These are phyloP conservation scores for Parasitella parasitica DNA, from an alignment of 371 early-diverging fungal genomes.

Conservation along the genomic window DNA sequence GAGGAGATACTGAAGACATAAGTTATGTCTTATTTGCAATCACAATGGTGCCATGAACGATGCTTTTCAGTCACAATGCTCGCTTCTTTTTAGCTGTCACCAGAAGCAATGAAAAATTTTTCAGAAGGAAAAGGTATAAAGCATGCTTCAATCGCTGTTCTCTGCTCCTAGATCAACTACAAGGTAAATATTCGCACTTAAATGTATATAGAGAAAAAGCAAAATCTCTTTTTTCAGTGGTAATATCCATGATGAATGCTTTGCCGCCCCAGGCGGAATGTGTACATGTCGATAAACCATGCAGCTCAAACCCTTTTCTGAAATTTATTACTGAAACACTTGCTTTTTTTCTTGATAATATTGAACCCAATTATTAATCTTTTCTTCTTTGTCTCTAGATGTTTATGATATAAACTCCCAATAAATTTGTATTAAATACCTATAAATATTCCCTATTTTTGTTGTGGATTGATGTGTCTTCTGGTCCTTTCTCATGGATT, in stretches of 20 bases:
- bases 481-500: background rate
- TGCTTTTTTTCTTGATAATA: background rate
- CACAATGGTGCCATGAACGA: no score
- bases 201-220: background rate
- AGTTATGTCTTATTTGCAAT: no score
- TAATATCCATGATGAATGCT: conserved; percentile 40
- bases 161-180: no score
- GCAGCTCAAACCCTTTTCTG: conserved; percentile 32
- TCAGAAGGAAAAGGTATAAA: conserved; percentile 1
- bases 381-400: background rate
- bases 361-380: background rate
- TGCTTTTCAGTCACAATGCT: background rate
- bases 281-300: conserved; percentile 39
- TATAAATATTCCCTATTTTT: background rate
- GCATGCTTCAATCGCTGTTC: background rate
- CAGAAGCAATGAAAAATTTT: background rate
- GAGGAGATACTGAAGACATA: no score
- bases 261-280: conserved; percentile 47
- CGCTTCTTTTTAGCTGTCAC: background rate
- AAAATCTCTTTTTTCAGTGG: background rate
- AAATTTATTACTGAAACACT: conserved; percentile 1
- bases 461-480: background rate
- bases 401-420: background rate
- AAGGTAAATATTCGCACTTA: conserved; percentile 5
- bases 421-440: background rate